Base-by-base conservation (phyloP, 805 yeast species). In the Starmera quercuum region DNA sequence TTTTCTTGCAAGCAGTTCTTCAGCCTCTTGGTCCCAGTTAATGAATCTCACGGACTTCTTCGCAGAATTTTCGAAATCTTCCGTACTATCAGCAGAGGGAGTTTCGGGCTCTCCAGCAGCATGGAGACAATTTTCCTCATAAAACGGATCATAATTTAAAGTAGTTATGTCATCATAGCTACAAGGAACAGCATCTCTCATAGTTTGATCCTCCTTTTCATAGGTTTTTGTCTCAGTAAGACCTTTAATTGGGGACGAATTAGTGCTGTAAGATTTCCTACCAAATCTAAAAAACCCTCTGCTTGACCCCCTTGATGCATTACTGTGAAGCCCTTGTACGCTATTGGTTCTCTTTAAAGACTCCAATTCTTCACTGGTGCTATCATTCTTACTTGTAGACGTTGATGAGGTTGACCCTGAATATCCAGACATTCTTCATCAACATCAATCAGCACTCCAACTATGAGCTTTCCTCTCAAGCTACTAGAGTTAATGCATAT, bases 351-450 rank as follows among this genome's bases (percentile, higher is more conserved):
- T 12, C 26, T 20, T 29, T 16, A 37, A 30, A 9, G 43, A 39
- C 6, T 14, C 29, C 32, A 39, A 33, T 18, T 39, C 37, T 12
- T 26, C 36, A 5, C 29, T 12, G 3, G 28, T 34, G 19, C 40
- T 39, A 13, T 39, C 42, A n/a, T n/a, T n/a, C n/a, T n/a, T n/a
- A n/a, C n/a, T n/a, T 13, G 17, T 26, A 9, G 33, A 21, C 16
- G 41, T 35, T 7, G 27, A 25, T 11, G 27, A 25, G 13, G 27
- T 11, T 5, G 27, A 25, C 5, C 13, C 15, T 14, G 27, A 25
- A 17, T 25, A 25, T 11, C 15, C 27, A 25, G 27, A 25, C 27
- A 25, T 25, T 25, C 8, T 11, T 9, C 13, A 24, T 24, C 14
- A 24, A n/a, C 14, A 11, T 14, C n/a, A n/a, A n/a, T n/a, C n/a